These are phyloP conservation scores for Fusarium marasasianum DNA, from an alignment of 2,329 filamentous ascomycete species.

Conservation along the genomic window DNA sequence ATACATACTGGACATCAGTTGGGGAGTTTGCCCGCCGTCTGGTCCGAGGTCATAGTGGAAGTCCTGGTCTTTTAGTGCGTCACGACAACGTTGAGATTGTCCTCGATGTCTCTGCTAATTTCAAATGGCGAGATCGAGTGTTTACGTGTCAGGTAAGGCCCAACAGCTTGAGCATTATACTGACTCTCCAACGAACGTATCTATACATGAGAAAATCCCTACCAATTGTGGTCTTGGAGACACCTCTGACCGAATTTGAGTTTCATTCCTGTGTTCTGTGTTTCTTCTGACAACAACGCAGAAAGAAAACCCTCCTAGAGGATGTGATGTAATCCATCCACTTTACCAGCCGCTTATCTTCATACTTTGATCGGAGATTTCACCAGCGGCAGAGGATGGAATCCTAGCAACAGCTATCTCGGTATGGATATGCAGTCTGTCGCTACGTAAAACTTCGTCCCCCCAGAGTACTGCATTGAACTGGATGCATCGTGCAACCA, in stretches of 20 bases:
- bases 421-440: neutral
- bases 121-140: neutral
- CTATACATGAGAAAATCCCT: neutral
- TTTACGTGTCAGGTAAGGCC: neutral
- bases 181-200: neutral
- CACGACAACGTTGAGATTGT: slow-evolving; percentile 7
- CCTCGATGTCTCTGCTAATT: slow-evolving; percentile 1
- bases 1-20: neutral
- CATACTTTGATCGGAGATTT: neutral
- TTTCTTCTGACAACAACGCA: neutral
- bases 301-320: slow-evolving; percentile 10
- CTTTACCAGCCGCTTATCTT: neutral
- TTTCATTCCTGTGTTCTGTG: neutral
- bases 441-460: slow-evolving; percentile 7
- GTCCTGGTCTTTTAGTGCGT: slow-evolving; percentile 12
- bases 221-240: neutral
- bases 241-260: neutral
- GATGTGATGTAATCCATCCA: slow-evolving; percentile 8
- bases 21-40: slow-evolving; percentile 6
- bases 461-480: neutral
- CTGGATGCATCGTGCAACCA: neutral
- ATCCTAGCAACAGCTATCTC: neutral
- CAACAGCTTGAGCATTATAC: neutral
- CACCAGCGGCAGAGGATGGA: neutral
- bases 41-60: slow-evolving; percentile 21